Conservation (phyloP, 345 rosid species). For the Raphanus raphanistrum region DNA sequence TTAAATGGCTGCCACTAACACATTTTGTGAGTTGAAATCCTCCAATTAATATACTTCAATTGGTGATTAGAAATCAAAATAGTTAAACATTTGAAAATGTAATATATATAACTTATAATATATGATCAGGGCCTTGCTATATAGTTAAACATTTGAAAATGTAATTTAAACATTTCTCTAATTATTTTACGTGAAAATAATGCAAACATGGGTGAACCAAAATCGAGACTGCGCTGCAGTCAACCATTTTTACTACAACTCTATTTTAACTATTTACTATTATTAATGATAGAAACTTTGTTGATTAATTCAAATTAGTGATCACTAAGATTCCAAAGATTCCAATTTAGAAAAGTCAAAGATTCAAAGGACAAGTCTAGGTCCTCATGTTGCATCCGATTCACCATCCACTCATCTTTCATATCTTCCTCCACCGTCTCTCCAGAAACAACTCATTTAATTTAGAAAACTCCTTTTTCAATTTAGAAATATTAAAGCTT, state of each 20-base stretch:
- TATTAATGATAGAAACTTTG: background rate
- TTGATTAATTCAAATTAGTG: constrained; percentile 28
- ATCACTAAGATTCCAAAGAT: constrained; percentile 27
- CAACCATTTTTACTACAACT: background rate
- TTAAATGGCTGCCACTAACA: no score
- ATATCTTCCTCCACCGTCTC: constrained; percentile 33
- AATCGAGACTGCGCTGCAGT: background rate
- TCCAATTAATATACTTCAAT: no score
- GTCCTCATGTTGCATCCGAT: constrained; percentile 27
- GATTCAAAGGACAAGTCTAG: constrained; percentile 32
- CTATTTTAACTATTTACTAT: background rate
- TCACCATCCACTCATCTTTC: constrained; percentile 38
- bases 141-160: no score
- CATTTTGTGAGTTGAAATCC: no score
- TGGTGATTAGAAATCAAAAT: no score
- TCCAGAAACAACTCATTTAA: background rate
- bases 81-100: no score
- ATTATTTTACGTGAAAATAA: no score
- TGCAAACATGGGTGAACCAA: background rate
- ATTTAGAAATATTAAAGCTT: background rate
- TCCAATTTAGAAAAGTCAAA: constrained; percentile 38
- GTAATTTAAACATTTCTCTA: no score
- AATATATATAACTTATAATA: no score
- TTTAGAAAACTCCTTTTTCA: background rate
- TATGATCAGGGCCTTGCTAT: no score